These are phyloP conservation scores for Copromyces sp. DNA, from an alignment of 495 filamentous ascomycete genomes.

Conservation along the genomic window DNA sequence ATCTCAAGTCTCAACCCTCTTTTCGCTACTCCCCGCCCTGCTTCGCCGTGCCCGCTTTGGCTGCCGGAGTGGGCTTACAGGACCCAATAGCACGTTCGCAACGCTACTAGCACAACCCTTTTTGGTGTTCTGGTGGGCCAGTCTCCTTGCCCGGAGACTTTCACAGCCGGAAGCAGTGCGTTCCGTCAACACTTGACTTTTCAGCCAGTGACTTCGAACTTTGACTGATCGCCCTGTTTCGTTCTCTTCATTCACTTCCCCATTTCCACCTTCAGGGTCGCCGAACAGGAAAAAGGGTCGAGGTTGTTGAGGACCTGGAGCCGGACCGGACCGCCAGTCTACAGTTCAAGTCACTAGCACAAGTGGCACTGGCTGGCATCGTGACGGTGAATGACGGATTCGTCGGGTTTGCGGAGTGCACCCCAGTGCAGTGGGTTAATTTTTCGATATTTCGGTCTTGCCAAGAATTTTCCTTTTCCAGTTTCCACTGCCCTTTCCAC, in stretches of 20 bases:
- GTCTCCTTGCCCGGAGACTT: not conserved
- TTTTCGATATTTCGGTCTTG: not conserved
- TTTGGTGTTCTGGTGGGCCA: not conserved
- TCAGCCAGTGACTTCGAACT: not conserved
- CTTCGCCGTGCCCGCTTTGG: not conserved
- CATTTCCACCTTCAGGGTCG: not conserved
- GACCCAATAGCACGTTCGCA: not conserved
- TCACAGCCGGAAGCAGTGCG: too few relatives aligned
- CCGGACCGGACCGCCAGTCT: not conserved
- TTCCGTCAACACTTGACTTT: not conserved
- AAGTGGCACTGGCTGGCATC: not conserved
- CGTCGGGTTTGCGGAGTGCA: not conserved
- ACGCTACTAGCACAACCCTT: not conserved
- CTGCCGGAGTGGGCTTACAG: not conserved
- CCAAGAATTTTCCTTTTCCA: not conserved
- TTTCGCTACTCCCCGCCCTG: not conserved
- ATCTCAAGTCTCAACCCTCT: not conserved
- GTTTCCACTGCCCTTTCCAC: not conserved
- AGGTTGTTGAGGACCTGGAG: not conserved
- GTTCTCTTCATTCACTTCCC: not conserved
- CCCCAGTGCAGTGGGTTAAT: too few relatives aligned
- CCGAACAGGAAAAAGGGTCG: not conserved
- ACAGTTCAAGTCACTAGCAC: not conserved
- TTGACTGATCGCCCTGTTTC: not conserved
- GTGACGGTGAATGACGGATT: not conserved